These are phyloP conservation scores for Taxillus chinensis DNA, from an alignment of 164 flowering plant genomes.

Conservation along the genomic window DNA sequence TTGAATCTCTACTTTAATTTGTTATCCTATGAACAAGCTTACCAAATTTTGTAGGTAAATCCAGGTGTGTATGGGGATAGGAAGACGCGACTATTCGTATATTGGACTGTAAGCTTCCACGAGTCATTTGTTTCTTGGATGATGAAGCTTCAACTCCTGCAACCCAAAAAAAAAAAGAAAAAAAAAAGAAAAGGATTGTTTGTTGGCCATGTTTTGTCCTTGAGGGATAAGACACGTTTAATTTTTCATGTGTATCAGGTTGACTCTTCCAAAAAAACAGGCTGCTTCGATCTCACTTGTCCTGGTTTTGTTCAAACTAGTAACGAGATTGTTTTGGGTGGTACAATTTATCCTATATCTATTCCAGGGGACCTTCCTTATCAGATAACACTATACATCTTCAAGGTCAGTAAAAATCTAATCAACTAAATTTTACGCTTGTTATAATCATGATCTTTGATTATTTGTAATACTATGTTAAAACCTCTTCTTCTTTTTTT, in stretches of 20 bases:
- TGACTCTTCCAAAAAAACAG: conserved; percentile 33
- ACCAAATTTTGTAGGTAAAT: conserved; percentile 30
- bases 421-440: neutral
- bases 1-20: neutral
- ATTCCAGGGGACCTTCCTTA: conserved; percentile 20
- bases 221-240: neutral
- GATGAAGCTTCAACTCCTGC: neutral
- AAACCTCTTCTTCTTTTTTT: too few relatives aligned
- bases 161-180: neutral
- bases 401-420: conserved; percentile 20
- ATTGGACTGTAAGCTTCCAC: conserved; percentile 44
- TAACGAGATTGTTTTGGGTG: conserved; percentile 45
- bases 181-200: neutral
- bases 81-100: conserved; percentile 30
- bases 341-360: conserved; percentile 32
- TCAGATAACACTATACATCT: conserved; percentile 22
- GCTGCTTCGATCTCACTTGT: conserved; percentile 53
- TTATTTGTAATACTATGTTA: too few relatives aligned
- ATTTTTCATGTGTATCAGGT: conserved; percentile 12
- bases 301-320: conserved; percentile 53
- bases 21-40: neutral
- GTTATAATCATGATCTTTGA: too few relatives aligned
- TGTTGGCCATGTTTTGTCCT: neutral
- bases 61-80: conserved; percentile 46
- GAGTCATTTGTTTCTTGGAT: neutral